A percentile compares a stretch with the other conserved stretches of the same genome.
Evolutionary conservation across 2,329 filamentous ascomycete genomes (phyloP).

Genomic region (Phialophora verrucosa): DNA sequence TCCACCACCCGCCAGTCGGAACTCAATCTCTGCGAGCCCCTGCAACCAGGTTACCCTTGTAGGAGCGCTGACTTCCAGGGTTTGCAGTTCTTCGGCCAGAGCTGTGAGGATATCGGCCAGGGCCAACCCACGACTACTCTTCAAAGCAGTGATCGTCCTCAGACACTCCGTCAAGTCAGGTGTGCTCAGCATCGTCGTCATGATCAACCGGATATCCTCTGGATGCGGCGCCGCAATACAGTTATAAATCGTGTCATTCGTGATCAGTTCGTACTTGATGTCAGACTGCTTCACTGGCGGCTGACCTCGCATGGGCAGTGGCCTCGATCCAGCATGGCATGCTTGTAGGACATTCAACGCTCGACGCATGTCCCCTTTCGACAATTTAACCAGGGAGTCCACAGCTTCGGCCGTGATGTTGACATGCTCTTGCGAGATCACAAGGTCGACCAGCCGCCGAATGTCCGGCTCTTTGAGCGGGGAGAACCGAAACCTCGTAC

Average conservation of each 20-base stretch:
- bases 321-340: constrained; percentile 87
- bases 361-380: constrained; percentile 94
- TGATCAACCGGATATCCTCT: constrained; percentile 81
- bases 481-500: constrained; percentile 93
- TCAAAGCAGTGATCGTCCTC: constrained; percentile 84
- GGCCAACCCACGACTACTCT: constrained; percentile 82
- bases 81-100: constrained; percentile 78
- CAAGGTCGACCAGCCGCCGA: constrained; percentile 80
- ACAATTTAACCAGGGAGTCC: constrained; percentile 81
- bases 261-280: constrained; percentile 82
- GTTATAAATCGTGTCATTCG: constrained; percentile 90
- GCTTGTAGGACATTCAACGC: constrained; percentile 95
- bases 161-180: constrained; percentile 89
- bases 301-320: constrained; percentile 51
- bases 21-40: constrained; percentile 90
- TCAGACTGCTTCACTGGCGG: constrained; percentile 60
- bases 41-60: constrained; percentile 92
- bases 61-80: constrained; percentile 81
- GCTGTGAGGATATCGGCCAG: constrained; percentile 92
- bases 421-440: constrained; percentile 84
- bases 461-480: constrained; percentile 91
- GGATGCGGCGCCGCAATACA: constrained; percentile 96
- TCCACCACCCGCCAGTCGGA: constrained; percentile 83
- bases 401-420: constrained; percentile 81
- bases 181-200: constrained; percentile 80